These are phyloP conservation scores for Plasmodium falciparum DNA, from an alignment of 169 alveolate species.

Conservation along the genomic window DNA sequence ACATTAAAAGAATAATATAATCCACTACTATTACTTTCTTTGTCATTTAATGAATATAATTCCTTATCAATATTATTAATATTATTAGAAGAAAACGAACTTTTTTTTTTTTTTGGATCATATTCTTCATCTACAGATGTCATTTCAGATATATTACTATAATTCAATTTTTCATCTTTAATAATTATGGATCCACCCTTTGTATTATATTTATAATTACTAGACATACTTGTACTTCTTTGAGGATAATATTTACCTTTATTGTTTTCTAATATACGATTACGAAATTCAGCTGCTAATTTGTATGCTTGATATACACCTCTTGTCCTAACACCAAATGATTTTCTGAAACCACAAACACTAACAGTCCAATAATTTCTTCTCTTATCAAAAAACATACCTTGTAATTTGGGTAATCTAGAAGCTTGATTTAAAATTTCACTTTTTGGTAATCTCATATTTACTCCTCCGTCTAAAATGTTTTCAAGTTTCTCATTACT, in stretches of 20 bases:
- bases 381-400: conserved; percentile 77
- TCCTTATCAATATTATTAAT: conserved; percentile 34
- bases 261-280: conserved; percentile 69
- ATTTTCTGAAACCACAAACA: conserved; percentile 76
- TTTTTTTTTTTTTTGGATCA: conserved; percentile 15
- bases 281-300: conserved; percentile 75
- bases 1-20: background rate
- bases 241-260: conserved; percentile 72
- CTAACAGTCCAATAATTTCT: conserved; percentile 78
- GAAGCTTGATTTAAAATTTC: conserved; percentile 78
- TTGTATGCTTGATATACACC: conserved; percentile 77
- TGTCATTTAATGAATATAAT: conserved; percentile 20
- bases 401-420: conserved; percentile 73
- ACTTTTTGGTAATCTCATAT: conserved; percentile 72
- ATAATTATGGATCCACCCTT: conserved; percentile 17
- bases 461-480: conserved; percentile 28
- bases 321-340: conserved; percentile 78
- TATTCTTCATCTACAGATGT: background rate
- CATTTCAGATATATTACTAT: background rate
- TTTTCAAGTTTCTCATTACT: conserved; percentile 50
- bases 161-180: conserved; percentile 44
- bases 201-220: conserved; percentile 57
- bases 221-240: conserved; percentile 33
- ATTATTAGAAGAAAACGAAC: conserved; percentile 8
- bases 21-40: background rate